Evolutionary conservation across 306 rosid species (phyloP).

Genomic region (Dicorynia guianensis): DNA sequence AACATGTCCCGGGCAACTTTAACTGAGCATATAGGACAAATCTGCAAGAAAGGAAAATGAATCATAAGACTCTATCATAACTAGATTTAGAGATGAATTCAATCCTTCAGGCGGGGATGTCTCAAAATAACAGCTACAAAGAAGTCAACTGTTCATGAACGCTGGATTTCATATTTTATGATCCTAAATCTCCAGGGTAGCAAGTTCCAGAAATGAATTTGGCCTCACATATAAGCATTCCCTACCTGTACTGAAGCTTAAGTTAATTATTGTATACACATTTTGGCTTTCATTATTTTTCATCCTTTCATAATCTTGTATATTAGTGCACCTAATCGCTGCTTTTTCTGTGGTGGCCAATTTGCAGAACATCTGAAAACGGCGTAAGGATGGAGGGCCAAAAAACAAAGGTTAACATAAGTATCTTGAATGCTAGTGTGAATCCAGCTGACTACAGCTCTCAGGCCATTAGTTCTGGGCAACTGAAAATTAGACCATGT

Average conservation of each 20-base stretch:
- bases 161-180: no score
- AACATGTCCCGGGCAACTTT: constrained; percentile 88
- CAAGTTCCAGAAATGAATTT: no score
- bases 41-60: constrained; percentile 61
- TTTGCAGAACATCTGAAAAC: not conserved
- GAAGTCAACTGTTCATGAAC: not conserved
- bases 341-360: constrained; percentile 1
- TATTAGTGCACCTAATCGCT: not conserved
- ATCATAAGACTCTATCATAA: constrained; percentile 38
- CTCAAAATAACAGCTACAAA: constrained; percentile 18
- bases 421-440: not conserved
- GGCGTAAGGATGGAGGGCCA: not conserved
- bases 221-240: no score
- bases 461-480: not conserved
- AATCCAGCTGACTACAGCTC: constrained; percentile 6
- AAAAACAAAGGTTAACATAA: not conserved
- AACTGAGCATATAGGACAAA: constrained; percentile 93
- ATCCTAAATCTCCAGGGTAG: no score
- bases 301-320: not conserved
- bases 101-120: constrained; percentile 13
- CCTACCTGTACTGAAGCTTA: not conserved
- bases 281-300: no score
- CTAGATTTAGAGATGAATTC: constrained; percentile 29
- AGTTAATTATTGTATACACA: no score
- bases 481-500: constrained; percentile 20